These are phyloP conservation scores for Ensete glaucum DNA, from an alignment of 176 grass and related monocot genomes.

Conservation along the genomic window DNA sequence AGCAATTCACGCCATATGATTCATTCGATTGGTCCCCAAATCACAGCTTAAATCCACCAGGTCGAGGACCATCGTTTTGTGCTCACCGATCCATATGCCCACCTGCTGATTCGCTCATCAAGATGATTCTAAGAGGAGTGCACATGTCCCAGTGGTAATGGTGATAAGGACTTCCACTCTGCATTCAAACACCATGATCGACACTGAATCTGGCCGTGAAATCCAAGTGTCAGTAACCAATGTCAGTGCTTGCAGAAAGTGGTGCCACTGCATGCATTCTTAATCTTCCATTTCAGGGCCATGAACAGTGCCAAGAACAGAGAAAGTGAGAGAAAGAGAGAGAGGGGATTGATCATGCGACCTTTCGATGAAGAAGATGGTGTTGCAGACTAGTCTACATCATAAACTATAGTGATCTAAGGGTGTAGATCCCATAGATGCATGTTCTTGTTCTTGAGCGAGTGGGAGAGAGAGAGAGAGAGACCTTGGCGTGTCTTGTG, in stretches of 20 bases:
- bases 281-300: no score
- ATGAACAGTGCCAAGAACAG: not conserved
- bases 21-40: no score
- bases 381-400: not conserved
- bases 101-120: not conserved
- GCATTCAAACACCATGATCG: not conserved
- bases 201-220: no score
- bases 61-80: constrained; percentile 7
- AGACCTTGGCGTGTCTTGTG: not conserved
- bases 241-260: not conserved
- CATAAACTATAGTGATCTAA: not conserved
- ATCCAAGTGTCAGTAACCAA: no score
- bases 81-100: not conserved
- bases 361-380: not conserved
- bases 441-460: not conserved
- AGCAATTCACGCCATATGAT: no score
- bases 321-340: not conserved
- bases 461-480: not conserved
- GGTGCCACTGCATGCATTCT: not conserved
- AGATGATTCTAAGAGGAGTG: not conserved
- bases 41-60: constrained; percentile 5
- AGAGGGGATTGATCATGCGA: not conserved
- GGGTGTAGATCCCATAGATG: not conserved
- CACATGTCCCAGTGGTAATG: not conserved
- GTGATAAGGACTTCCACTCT: not conserved